phyloP scores from a whole-genome alignment of 1,284 basidiomycete genomes.

The Ceratobasidium sp. region DNA sequence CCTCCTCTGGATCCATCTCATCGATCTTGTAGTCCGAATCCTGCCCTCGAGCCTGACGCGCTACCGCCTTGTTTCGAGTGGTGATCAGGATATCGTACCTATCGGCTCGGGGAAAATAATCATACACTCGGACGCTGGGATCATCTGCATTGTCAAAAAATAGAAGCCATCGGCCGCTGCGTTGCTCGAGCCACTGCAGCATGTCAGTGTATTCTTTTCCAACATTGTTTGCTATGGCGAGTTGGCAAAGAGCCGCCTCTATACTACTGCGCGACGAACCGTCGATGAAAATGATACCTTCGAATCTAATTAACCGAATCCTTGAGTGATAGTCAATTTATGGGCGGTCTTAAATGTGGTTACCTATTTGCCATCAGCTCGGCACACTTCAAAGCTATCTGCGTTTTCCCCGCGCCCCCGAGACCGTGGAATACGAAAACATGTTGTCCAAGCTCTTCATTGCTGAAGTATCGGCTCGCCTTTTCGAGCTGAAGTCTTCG shows the following conservation, averaged over 20 bases:
- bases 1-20: conserved; percentile 17
- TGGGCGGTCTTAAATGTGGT: no score
- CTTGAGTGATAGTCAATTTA: background rate
- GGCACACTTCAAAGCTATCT: background rate
- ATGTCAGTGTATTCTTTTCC: background rate
- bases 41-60: background rate
- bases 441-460: no score
- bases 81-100: conserved; percentile 22
- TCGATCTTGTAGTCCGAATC: conserved; percentile 18
- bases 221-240: background rate
- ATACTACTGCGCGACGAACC: conserved; percentile 11
- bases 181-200: conserved; percentile 11
- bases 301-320: background rate
- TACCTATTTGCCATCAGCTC: background rate
- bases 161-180: conserved; percentile 7
- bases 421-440: conserved; percentile 25
- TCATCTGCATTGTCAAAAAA: conserved; percentile 38
- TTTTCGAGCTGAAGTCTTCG: background rate
- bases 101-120: conserved; percentile 6
- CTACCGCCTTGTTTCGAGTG: conserved; percentile 10
- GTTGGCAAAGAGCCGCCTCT: background rate
- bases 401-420: conserved; percentile 36
- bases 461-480: no score
- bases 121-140: background rate
- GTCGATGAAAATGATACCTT: conserved; percentile 26